Evolutionary conservation across 192 early-diverging fungal genomes (phyloP).

Genomic region (Entophlyctis luteolus): DNA sequence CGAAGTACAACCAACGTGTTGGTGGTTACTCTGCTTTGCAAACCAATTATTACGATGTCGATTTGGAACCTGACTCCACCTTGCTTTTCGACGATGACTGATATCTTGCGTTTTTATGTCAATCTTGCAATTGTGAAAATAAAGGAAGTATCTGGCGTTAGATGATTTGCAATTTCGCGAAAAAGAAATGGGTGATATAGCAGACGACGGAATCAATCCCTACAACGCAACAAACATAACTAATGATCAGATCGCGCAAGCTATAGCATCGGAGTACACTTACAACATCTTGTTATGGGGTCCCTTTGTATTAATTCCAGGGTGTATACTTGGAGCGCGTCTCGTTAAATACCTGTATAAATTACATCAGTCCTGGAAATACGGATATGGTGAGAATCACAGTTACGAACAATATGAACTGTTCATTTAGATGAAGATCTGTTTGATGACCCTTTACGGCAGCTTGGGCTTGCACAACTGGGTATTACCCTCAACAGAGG

Average conservation of each 20-base stretch:
- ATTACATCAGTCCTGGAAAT: conserved; percentile 42
- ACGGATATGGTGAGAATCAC: conserved; percentile 44
- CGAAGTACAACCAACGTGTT: neutral
- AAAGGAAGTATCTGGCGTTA: too few relatives aligned
- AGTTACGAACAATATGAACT: neutral
- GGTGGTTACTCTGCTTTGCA: conserved; percentile 3
- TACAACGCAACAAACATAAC: neutral
- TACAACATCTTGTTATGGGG: conserved; percentile 43
- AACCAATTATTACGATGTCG: conserved; percentile 5
- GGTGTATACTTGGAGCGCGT: conserved; percentile 36
- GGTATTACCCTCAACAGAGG: conserved; percentile 42
- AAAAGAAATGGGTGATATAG: too few relatives aligned
- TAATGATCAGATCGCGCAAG: neutral
- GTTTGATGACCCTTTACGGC: conserved; percentile 46
- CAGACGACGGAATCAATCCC: neutral
- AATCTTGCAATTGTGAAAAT: too few relatives aligned
- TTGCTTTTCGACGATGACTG: conserved; percentile 18
- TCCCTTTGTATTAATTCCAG: conserved; percentile 49
- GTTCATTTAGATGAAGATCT: conserved; percentile 42
- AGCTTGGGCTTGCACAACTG: conserved; percentile 50
- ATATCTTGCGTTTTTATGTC: neutral
- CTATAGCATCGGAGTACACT: neutral
- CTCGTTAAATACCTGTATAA: conserved; percentile 44
- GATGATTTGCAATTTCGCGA: too few relatives aligned
- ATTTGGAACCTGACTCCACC: conserved; percentile 18